Evolutionary conservation across 176 grass and related monocot species (phyloP).

Genomic region (Bonia amplexicaulis): DNA sequence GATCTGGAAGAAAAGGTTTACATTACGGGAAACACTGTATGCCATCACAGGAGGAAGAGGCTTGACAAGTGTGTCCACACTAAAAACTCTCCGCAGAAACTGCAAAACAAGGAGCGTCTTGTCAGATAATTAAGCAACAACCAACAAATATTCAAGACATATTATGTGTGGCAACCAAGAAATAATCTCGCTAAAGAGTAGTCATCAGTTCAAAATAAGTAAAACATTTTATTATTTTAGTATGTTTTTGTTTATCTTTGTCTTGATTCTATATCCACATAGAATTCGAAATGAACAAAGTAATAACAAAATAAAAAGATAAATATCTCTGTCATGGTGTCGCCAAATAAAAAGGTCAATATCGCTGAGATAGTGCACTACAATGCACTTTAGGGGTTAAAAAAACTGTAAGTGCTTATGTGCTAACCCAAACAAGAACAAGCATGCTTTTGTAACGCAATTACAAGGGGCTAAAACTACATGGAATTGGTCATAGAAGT

Average conservation of each 20-base stretch:
- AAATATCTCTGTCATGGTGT: background rate
- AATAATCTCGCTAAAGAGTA: background rate
- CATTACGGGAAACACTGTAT: constrained; percentile 78
- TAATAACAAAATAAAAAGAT: background rate
- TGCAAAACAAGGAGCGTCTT: constrained; percentile 45
- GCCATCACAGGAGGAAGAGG: constrained; percentile 91
- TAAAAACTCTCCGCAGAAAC: constrained; percentile 87
- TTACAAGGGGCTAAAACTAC: background rate
- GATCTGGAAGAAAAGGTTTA: constrained; percentile 84
- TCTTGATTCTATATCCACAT: background rate
- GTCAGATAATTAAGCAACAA: constrained; percentile 16
- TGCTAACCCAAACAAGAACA: background rate
- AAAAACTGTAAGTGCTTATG: background rate
- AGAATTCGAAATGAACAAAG: background rate
- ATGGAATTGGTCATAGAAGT: too few species aligned
- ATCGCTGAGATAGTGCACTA: background rate
- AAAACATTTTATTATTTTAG: background rate
- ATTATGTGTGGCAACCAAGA: background rate
- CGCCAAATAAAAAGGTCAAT: background rate
- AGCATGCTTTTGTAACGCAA: background rate
- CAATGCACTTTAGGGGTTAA: background rate
- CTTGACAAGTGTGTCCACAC: constrained; percentile 87
- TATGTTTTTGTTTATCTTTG: background rate
- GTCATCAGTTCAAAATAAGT: background rate
- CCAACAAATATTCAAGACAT: background rate